These are phyloP conservation scores for Teratosphaeria nubilosa DNA, from an alignment of 2,329 filamentous ascomycete genomes.

Conservation along the genomic window DNA sequence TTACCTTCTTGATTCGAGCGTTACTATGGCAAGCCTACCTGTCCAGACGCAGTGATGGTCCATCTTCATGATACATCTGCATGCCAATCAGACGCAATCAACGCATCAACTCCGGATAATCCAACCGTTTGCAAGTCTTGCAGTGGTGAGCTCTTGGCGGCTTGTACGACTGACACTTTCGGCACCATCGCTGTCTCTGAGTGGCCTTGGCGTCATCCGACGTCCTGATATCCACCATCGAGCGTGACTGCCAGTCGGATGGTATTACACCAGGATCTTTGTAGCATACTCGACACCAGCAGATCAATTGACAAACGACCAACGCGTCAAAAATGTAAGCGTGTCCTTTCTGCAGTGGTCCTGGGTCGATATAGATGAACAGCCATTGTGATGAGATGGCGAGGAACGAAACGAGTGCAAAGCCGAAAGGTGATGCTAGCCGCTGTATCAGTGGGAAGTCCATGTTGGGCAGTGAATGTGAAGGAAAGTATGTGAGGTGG, in stretches of 20 bases:
- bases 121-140: conserved; percentile 56
- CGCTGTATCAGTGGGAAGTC: conserved; percentile 15
- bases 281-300: conserved; percentile 56
- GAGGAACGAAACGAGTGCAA: conserved; percentile 56
- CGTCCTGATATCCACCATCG: conserved; percentile 3
- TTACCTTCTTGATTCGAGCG: conserved; percentile 10
- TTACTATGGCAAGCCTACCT: conserved; percentile 22
- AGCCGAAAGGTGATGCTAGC: conserved; percentile 60
- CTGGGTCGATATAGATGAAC: conserved; percentile 49
- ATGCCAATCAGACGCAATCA: not conserved
- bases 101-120: not conserved
- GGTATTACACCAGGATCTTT: conserved; percentile 49
- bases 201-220: conserved; percentile 9
- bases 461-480: conserved; percentile 1
- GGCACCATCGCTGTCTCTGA: conserved; percentile 53
- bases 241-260: conserved; percentile 27
- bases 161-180: conserved; percentile 64
- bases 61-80: conserved; percentile 24
- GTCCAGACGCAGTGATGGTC: conserved; percentile 70
- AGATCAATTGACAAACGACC: conserved; percentile 55
- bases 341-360: conserved; percentile 49
- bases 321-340: conserved; percentile 56
- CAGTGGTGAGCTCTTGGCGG: conserved; percentile 75
- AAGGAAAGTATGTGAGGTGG: not conserved
- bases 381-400: conserved; percentile 63